Base-by-base conservation (phyloP, 169 alveolate species). In the Plasmodium chabaudi region DNA sequence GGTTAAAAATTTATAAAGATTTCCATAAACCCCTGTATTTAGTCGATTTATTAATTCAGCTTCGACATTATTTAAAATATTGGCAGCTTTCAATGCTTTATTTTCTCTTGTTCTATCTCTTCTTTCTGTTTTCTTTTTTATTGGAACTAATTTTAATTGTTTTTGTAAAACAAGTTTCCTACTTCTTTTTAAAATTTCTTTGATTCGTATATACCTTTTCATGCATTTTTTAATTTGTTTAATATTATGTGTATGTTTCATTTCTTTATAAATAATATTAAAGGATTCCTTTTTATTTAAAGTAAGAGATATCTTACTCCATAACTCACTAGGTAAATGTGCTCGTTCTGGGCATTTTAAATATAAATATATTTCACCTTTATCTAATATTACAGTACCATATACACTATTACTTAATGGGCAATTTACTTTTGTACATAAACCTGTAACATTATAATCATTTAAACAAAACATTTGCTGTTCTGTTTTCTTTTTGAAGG, bases 311-410 rank as follows among this genome's bases (percentile, higher is more conserved):
- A 98, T 79, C 65, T 95, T 97, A 91, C 98, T 99, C 99, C 99
- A 98, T 87, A 98, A 89, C 23, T 95, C 94, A 86, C 96, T 97
- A 9, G 99, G 99, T 17, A 98, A 91, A 84, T 99, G 99, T 0
- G 99, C 99, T 61, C 99, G 93, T 91, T 99, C 99, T 9, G 98
- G 98, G 13, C 99, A 98, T 94, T 98, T 99, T 94, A 98, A 94
- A 94, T 98, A 97, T 64, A 99, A 95, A 89, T 97, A 98, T 46
- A 47, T 84, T 93, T 57, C 74, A 59, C 97, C 97, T 64, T 94
- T 93, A 56, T 95, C 97, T 88, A 98, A 99, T 47, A 97, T 94
- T 9, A 99, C 97, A 5, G 99, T 99, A 23, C 99, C 99, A 93
- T 98, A 99, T 87, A 97, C 92, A 74, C 99, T 96, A 93, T 99